Percentiles rank a stretch among this genome's conserved stretches.
phyloP scores from a whole-genome alignment of 495 filamentous ascomycete genomes.

The Aspergillus homomorphus region DNA sequence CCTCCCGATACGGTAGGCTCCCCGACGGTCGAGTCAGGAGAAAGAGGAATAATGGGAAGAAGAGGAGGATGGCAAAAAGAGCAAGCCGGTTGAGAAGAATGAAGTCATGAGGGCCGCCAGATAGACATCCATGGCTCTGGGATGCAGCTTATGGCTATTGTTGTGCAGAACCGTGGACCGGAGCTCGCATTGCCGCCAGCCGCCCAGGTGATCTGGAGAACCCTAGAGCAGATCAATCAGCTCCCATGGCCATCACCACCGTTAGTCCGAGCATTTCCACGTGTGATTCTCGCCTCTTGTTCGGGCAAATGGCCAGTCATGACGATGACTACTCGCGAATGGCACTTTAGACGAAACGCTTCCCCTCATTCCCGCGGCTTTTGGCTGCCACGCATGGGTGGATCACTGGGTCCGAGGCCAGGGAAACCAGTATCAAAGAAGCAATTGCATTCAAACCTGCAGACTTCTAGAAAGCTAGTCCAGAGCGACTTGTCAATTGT shows the following conservation, averaged over 20 bases:
- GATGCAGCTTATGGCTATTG: background rate
- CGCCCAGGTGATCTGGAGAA: background rate
- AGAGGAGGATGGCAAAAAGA: background rate
- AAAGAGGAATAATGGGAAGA: background rate
- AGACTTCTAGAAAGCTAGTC: background rate
- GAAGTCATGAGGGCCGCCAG: background rate
- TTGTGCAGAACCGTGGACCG: background rate
- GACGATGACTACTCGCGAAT: background rate
- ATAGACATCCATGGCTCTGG: background rate
- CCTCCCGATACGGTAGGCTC: background rate
- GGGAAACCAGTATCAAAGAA: too few species aligned
- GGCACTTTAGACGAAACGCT: background rate
- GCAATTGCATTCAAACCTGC: background rate
- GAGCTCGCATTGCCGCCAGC: background rate
- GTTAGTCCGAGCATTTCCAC: background rate
- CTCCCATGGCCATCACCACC: too few species aligned
- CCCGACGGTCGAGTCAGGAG: conserved; percentile 2
- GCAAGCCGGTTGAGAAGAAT: background rate
- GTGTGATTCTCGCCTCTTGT: background rate
- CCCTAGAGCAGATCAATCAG: background rate
- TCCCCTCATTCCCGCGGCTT: background rate
- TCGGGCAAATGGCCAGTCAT: background rate
- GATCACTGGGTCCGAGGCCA: background rate
- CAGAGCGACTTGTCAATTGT: background rate
- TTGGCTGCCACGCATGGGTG: background rate